These are phyloP conservation scores for Leccinum pachyderme DNA, from an alignment of 1,284 basidiomycete genomes.

Conservation along the genomic window DNA sequence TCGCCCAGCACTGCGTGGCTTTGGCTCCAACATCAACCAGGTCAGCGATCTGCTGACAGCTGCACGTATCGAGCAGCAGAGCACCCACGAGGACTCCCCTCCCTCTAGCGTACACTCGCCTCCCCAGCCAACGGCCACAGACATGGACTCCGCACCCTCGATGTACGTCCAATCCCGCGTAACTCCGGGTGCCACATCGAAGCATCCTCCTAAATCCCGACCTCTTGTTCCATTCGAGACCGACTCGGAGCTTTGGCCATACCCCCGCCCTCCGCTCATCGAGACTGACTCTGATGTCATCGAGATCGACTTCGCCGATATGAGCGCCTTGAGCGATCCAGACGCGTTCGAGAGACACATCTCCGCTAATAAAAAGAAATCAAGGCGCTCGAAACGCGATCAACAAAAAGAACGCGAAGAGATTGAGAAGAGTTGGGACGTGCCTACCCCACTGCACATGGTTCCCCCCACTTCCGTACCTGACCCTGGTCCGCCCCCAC, in stretches of 20 bases:
- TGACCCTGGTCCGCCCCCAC: not conserved
- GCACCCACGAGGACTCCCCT: constrained; percentile 4
- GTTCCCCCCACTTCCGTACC: constrained; percentile 14
- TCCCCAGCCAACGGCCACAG: not conserved
- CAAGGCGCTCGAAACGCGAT: constrained; percentile 38
- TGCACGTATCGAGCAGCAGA: constrained; percentile 25
- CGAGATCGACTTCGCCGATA: constrained; percentile 70
- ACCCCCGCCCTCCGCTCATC: constrained; percentile 46
- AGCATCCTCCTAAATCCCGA: constrained; percentile 22
- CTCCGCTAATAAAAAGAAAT: constrained; percentile 29
- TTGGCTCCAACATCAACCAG: constrained; percentile 35
- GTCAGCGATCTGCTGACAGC: constrained; percentile 32
- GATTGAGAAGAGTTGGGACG: constrained; percentile 62
- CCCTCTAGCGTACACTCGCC: constrained; percentile 6
- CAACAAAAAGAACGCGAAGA: constrained; percentile 47
- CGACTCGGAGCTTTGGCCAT: constrained; percentile 65
- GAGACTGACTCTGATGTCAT: constrained; percentile 52
- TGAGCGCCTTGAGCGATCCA: constrained; percentile 62
- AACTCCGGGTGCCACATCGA: constrained; percentile 1
- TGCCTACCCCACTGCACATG: constrained; percentile 33
- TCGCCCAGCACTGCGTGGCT: constrained; percentile 40
- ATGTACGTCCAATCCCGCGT: constrained; percentile 16
- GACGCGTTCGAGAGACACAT: constrained; percentile 42
- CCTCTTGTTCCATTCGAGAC: constrained; percentile 55
- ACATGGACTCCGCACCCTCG: constrained; percentile 12